Base-by-base conservation (phyloP, 2,329 filamentous ascomycete species). In the Verruconis gallopava region DNA sequence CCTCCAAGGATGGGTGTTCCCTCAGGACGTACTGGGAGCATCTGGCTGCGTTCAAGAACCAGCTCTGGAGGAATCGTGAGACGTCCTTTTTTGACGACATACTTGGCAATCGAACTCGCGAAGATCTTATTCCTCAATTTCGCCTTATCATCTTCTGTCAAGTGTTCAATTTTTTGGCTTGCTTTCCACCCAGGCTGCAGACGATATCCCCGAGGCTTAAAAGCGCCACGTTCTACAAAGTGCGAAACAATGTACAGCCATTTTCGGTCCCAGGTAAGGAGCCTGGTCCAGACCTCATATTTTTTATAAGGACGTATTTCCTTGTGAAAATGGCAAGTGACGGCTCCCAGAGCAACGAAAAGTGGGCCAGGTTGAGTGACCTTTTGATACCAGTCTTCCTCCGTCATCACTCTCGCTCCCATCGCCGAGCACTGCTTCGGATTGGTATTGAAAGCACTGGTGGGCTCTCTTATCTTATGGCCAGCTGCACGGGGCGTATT, bases 41-140 rank as follows among this genome's bases (percentile, higher is more conserved):
- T 66, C 1, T 78, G 77, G 38, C 79, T 80, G 25, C 79, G 73
- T 34, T 73, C 68, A 19, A 96, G 67, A 5, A 89, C 68, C 37
- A 82, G 69, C 50, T 86, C 81, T 0, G 91, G 88, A 49, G 88
- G 77, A 3, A 96, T 75, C 0, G 89, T 96, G 53, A 91, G 68
- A 18, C 89, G 70, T 1, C 66, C 67, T 47, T 63, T 63, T 53
- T 71, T 71, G 45, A 68, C 62, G 2, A 70, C 67, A 47, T 71
- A 71, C 38, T 67, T 61, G 1, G 67, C 62, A 25, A 71, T 55
- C 5, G 61, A 65, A n/a, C 64, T 68, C 5, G 66, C 66, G 47
- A 61, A 69, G n/a, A 71, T 58, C 9, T 64, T 58, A 32, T 61
- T 60, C 45, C 58, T 58, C 18, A 68, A 46, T 34, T 55, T 53